Base-by-base conservation (phyloP, 129 eudicot species). In the Tagetes patula region DNA sequence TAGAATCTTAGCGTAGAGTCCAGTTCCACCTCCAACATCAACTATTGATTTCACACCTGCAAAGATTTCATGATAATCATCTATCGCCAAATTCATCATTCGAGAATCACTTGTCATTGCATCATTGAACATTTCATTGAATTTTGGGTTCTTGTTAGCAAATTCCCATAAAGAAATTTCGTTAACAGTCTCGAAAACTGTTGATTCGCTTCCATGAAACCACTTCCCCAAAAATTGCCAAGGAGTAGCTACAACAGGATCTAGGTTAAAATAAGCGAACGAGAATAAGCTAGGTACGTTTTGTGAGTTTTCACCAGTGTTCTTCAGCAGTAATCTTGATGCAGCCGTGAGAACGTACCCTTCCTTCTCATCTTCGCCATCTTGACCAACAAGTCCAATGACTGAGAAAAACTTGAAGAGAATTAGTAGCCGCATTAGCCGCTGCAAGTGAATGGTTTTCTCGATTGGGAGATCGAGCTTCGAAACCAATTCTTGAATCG, bases 11-110 rank as follows among this genome's bases (percentile, higher is more conserved):
- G 80, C 81, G 8, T 56, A 58, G n/a, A 62, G 50, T 20, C 90
- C 87, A 3, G 64, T 80, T 48, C 90, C 90, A 50, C 90, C 90
- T 2, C 82, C 90, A 20, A 83, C 90, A 62, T 86, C 90, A 58
- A 86, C 90, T 62, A 85, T 41, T 20, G 85, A 68, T 6, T 48
- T 53, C 52, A 82, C 71, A 32, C 85, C 81, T 37, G 70, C 81
- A 70, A 83, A 85, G 8, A 85, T 37, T 0, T 59, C 56, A 45
- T 67, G 76, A 69, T 39, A 63, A 4, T 72, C 80, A 11, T 54
- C 37, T 1, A 75, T 60, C 40, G 70, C 53, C 14, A 49, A 65
- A 14, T 20, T 65, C 72, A 81, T 61, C 75, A 81, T 70, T 33
- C 7, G 33, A 36, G 81, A 64, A 55, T 81, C 77, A 70, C 81